phyloP scores from a whole-genome alignment of 2,329 filamentous ascomycete genomes.

The Trichoderma koningii region DNA sequence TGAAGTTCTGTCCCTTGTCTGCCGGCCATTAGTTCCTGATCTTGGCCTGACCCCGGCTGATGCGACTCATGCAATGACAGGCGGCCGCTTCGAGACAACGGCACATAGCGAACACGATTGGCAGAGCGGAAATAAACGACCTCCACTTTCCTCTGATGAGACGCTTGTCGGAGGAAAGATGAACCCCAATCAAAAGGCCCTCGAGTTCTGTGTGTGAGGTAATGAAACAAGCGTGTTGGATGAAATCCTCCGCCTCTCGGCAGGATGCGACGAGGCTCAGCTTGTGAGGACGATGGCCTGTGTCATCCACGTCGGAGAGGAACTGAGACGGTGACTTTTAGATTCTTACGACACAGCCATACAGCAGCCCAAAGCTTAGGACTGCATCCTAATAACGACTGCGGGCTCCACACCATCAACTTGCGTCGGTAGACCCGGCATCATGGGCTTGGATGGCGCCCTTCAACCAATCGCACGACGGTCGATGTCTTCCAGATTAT shows the following conservation, averaged over 20 bases:
- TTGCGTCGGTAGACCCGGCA: constrained; percentile 17
- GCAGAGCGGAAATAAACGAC: constrained; percentile 19
- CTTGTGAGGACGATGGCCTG: neutral
- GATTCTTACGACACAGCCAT: neutral
- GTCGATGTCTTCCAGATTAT: neutral
- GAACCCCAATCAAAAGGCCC: neutral
- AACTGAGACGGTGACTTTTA: neutral
- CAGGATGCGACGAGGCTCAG: constrained; percentile 2
- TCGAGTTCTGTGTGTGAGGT: neutral
- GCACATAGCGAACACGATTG: constrained; percentile 18
- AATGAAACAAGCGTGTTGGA: neutral
- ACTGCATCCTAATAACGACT: neutral
- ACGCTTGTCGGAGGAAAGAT: constrained; percentile 3
- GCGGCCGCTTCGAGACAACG: constrained; percentile 4
- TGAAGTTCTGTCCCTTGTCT: neutral
- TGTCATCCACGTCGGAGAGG: neutral
- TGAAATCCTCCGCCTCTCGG: neutral
- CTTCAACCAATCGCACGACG: neutral
- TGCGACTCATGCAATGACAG: constrained; percentile 21
- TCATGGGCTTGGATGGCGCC: constrained; percentile 4
- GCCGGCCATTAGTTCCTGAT: constrained; percentile 17
- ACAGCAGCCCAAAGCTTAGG: neutral
- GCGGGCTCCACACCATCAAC: constrained; percentile 17
- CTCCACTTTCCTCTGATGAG: constrained; percentile 18
- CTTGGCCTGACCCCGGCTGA: constrained; percentile 16